Conservation (phyloP, 2,329 filamentous ascomycete species). For the Cercospora nicotianae region DNA sequence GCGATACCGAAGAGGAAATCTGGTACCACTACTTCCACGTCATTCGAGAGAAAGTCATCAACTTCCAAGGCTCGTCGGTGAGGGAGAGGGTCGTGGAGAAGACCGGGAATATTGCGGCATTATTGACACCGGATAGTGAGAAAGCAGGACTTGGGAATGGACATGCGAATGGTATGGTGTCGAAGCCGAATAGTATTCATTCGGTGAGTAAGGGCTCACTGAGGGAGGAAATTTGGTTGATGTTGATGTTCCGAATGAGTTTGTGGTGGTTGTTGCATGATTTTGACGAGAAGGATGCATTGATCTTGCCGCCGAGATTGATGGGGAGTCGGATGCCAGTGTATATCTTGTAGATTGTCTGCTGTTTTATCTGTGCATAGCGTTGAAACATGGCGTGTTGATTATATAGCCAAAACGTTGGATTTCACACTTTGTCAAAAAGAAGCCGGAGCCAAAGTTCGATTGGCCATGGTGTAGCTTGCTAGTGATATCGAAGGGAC, state of each 20-base stretch:
- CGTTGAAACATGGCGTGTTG: background rate
- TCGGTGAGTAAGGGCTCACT: background rate
- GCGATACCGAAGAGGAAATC: constrained; percentile 15
- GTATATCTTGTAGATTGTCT: constrained; percentile 9
- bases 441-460: background rate
- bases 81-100: constrained; percentile 8
- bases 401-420: background rate
- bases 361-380: background rate
- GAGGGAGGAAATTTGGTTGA: constrained; percentile 17
- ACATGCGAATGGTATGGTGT: background rate
- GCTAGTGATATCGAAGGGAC: background rate
- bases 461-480: background rate
- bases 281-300: constrained; percentile 16
- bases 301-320: constrained; percentile 17
- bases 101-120: background rate
- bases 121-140: background rate
- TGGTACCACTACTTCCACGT: constrained; percentile 14
- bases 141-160: background rate
- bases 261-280: constrained; percentile 22
- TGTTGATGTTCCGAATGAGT: constrained; percentile 16
- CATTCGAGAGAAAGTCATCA: constrained; percentile 7
- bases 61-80: background rate
- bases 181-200: background rate
- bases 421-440: background rate
- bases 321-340: constrained; percentile 20